Base-by-base conservation (phyloP, 495 filamentous ascomycete species). In the Penicillium desertorum region DNA sequence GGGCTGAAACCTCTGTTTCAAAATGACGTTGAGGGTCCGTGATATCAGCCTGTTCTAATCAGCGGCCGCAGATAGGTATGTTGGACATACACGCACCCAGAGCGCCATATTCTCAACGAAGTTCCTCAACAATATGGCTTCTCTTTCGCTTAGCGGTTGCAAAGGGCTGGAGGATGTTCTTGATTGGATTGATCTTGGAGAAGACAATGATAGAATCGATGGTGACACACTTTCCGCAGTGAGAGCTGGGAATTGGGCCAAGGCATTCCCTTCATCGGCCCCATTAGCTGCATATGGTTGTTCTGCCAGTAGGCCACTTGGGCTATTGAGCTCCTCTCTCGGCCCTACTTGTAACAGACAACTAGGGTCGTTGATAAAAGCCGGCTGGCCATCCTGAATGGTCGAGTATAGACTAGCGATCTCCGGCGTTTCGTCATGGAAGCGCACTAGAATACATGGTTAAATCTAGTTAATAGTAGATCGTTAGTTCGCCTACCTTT, bases 101-200 rank as follows among this genome's bases (percentile, higher is more conserved):
- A 71, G 45, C 3, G 68, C 68, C 68, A 71, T 71, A 32, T 69
- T 71, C 36, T 71, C 68, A 17, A 71, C 62, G 46, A 62, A 71
- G 30, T 71, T 71, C 5, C 68, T 56, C 45, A 71, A 58, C 25
- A 71, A 25, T 4, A 60, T 54, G 14, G 68, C 63, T 45, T 71
- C 66, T 34, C 66, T 46, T 25, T 61, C 56, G 17, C 55, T 69
- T 14, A 67, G 59, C 5, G 43, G 32, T 32, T 63, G 42, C 16
- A 57, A 30, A 11, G 29, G 9, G 0, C 54, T 55, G 19, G 51
- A 51, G 22, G 23, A 45, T 5, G 57, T 34, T 45, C 27, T 49
- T 7, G 34, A 20, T 23, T 36, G 27, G 6, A 19, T 37, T 22
- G 57, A 51, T 17, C 47, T 5, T 23, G 56, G 29, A 29, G 60